Evolutionary conservation across 345 rosid species (phyloP), one percentile per base, ranked within the genome.

Genomic region (Lepidium sativum): DNA sequence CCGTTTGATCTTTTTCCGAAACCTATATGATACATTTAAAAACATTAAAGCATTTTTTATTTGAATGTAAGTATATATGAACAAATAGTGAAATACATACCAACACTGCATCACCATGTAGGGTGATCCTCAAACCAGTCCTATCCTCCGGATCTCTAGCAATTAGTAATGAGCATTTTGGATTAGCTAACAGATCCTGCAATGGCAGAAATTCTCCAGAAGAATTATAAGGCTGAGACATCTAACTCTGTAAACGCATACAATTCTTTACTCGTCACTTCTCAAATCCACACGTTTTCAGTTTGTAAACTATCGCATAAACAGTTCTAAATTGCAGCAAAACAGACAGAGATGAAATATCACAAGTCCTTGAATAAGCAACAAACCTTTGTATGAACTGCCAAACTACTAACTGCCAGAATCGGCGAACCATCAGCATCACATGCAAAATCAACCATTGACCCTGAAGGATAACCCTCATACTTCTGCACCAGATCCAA

Each of bases 371-470:
- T 23, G 49, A 33, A 38, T 14, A 34, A 50, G 37, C 51, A 35
- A 53, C 61, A 68, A 77, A 90, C 99, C 95, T 84, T 94, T 4
- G 95, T 56, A 75, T 87, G 99, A 60, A 79, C 79, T 12, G 99
- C 96, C 75, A 90, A 73, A 81, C 82, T 87, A 81, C 96, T 90
- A 65, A 87, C 76, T 42, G 96, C 96, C 37, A 90, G 51, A 58
- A 90, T 80, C 8, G 95, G 91, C 80, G 87, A 82, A 76, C 96
- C 97, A 83, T 82, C 87, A 47, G 77, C 81, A 73, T 82, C 97
- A 66, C 92, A 86, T 12, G 97, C 94, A 78, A 86, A 87, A 78
- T 89, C 99, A 69, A 94, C 95, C 90, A 84, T 79, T 4, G 92
- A 82, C 1, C 97, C 97, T 35, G 99, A 89, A 41, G 99, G 97